These are phyloP conservation scores for Rubia peregrina DNA, from an alignment of 305 asterid species.

Conservation along the genomic window DNA sequence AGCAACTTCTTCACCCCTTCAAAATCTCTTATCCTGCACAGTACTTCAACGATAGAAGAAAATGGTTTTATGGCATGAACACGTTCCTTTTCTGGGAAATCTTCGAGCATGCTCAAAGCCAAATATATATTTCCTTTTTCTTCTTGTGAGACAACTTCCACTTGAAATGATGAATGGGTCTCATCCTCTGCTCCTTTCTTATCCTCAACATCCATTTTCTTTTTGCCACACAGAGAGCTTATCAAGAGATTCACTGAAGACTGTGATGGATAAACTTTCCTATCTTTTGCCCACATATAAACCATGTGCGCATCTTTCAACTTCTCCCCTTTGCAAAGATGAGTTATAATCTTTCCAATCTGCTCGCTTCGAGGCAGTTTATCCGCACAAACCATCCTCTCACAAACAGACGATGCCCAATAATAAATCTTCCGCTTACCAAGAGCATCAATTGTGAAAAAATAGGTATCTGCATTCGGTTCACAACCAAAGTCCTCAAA, in stretches of 20 bases:
- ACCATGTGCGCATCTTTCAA: conserved; percentile 61
- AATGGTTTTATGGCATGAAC: conserved; percentile 53
- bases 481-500: conserved; percentile 69
- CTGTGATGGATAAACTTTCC: conserved; percentile 32
- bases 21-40: conserved; percentile 65
- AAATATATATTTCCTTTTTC: conserved; percentile 41
- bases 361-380: conserved; percentile 45
- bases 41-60: conserved; percentile 41
- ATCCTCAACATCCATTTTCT: not conserved
- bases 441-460: conserved; percentile 61
- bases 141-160: conserved; percentile 29
- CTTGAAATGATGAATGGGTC: not conserved
- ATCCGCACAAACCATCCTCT: conserved; percentile 56
- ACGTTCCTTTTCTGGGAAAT: conserved; percentile 39
- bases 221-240: conserved; percentile 43
- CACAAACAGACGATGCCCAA: conserved; percentile 59
- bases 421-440: conserved; percentile 44
- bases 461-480: conserved; percentile 55
- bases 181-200: not conserved
- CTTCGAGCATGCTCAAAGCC: conserved; percentile 58
- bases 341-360: conserved; percentile 55
- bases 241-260: conserved; percentile 43
- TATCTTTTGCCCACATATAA: conserved; percentile 61
- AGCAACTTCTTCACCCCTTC: conserved; percentile 54
- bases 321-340: conserved; percentile 58